Evolutionary conservation across 306 rosid species (phyloP), one percentile per base, ranked within the genome.

Genomic region (Gastrolobium villosum): DNA sequence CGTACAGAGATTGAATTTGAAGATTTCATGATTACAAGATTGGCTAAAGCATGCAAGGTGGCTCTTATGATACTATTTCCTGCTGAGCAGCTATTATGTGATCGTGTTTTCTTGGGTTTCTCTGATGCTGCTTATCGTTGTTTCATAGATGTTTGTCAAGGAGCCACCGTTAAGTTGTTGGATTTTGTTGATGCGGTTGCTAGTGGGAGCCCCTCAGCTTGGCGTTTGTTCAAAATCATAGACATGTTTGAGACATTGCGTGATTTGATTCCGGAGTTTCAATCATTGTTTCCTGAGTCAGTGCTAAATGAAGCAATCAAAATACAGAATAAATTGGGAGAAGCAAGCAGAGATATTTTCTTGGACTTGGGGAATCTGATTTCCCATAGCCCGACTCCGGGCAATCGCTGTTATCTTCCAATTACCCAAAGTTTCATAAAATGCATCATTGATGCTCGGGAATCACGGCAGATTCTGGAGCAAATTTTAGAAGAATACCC

Each of bases 51-150:
- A 15, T 75, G 75, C 1, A 86, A 84, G 5, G 81, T 91, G 2
- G 62, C 94, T 5, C 75, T 87, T 20, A 84, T 88, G 37, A 82
- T 88, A 68, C 83, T 94, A 8, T 94, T 89, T 66, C 96, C 93
- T 0, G 86, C 88, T 40, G 96, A 92, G 80, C 86, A 87, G 0
- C 77, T 84, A 52, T 92, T 94, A 43, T 89, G 87, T 10, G 86
- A 86, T 37, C 87, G 86, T 1, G 70, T 92, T 53, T 89, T 94
- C 81, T 55, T 53, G 15, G 91, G 94, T 7, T 76, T 88, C 78
- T 77, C 88, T 11, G 79, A 89, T 7, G 72, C 87, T 13, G 81
- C 88, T 0, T 89, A 90, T n/a, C 88, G 76, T 46, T 82, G 95
- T 13, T 88, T 92, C 81, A 83, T 75, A 86, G 87, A 88, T 83